phyloP scores from a whole-genome alignment of 495 filamentous ascomycete species.

The Trichoderma erinaceum region DNA sequence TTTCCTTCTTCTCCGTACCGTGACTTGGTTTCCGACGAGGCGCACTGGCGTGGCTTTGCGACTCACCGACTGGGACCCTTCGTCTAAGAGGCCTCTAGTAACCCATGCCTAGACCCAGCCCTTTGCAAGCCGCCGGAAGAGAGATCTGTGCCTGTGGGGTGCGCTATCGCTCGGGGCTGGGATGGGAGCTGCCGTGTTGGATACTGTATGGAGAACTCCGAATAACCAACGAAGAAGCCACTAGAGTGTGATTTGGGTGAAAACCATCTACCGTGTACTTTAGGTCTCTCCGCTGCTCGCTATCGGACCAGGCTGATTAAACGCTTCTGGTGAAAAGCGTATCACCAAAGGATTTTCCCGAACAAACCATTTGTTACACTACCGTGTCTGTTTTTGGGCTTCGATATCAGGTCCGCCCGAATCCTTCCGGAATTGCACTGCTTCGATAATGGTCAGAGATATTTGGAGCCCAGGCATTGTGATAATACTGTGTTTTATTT shows the following conservation, averaged over 20 bases:
- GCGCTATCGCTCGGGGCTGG: slow-evolving; percentile 2
- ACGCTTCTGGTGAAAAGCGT: neutral
- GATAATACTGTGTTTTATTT: neutral
- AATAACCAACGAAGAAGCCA: neutral
- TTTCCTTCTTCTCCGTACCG: neutral
- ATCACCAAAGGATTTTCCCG: neutral
- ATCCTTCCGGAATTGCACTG: neutral
- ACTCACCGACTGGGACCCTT: slow-evolving; percentile 3
- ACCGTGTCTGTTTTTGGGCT: neutral
- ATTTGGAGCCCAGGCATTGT: neutral
- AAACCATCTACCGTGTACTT: neutral
- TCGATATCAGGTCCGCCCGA: neutral
- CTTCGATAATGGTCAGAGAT: neutral
- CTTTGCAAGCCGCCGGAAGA: neutral
- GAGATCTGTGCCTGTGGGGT: slow-evolving; percentile 10
- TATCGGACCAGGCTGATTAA: neutral
- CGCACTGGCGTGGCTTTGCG: slow-evolving; percentile 8
- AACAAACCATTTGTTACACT: neutral
- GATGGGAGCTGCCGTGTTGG: neutral
- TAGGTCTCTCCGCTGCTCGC: neutral
- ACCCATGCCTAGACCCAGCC: neutral
- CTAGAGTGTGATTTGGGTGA: neutral
- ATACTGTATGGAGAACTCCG: slow-evolving; percentile 10
- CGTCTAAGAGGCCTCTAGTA: neutral
- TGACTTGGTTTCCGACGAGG: neutral